Percentiles rank a stretch among this genome's conserved stretches.
These are phyloP conservation scores for Colletotrichum sp. DNA, from an alignment of 2,329 filamentous ascomycete genomes.

Conservation along the genomic window DNA sequence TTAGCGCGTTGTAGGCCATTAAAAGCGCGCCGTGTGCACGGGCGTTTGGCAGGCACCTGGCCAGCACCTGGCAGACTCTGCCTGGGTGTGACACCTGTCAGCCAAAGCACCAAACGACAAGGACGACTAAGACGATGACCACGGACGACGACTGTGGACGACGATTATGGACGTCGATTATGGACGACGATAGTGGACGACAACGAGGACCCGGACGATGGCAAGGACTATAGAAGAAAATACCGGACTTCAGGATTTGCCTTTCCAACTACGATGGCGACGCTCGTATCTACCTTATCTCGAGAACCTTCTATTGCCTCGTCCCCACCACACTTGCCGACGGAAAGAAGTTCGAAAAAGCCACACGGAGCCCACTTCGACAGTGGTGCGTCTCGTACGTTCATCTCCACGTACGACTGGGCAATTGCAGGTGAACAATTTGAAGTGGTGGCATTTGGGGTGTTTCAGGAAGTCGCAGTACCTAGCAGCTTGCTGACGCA, in stretches of 20 bases:
- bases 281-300: constrained; percentile 92
- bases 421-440: background rate
- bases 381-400: too few relatives aligned
- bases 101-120: background rate
- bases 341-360: too few relatives aligned
- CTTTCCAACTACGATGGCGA: constrained; percentile 97
- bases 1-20: background rate
- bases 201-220: background rate
- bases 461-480: background rate
- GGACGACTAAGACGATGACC: background rate
- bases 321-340: too few relatives aligned
- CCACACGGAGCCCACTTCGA: too few relatives aligned
- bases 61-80: background rate
- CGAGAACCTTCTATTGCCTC: constrained; percentile 69
- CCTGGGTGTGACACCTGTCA: background rate
- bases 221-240: background rate
- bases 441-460: background rate
- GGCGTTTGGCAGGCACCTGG: background rate
- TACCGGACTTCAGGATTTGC: constrained; percentile 72
- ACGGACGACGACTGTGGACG: too few relatives aligned
- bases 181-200: background rate
- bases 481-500: background rate
- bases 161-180: too few relatives aligned
- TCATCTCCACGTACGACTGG: too few relatives aligned
- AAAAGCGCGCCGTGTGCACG: background rate